Base-by-base conservation (phyloP, 768 basidiomycete genomes). In the Suillus decipiens region DNA sequence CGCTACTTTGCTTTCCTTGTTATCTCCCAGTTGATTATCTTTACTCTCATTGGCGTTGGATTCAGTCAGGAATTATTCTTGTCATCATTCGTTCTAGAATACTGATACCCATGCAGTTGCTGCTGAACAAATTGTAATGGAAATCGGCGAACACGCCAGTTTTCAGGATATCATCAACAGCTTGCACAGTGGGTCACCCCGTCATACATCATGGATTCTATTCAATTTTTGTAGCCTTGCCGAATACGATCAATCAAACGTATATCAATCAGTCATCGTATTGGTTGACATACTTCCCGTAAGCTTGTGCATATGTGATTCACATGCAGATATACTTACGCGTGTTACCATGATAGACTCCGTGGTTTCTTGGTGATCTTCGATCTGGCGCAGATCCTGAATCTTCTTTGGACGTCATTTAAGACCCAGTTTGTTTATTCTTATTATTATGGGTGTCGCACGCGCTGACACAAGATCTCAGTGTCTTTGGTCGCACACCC, bases 281-380 rank as follows among this genome's bases (percentile, higher is more conserved):
- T 76, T 96, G 94, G 93, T 78, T 96, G 58, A 96, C 93, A 4
- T 96, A 88, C 80, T 93, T 96, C 81, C 94, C 95, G 89, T 94
- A 73, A n/a, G 90, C 80, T 19, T 48, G 33, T 10, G 45, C 3
- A 50, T 53, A 54, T 64, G 28, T 24, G 54, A 41, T 61, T 48
- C 34, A 14, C 36, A 56, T 59, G 53, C 37, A 53, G 45, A 14
- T 45, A 39, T 58, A 17, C 63, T 69, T 37, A 71, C 41, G 51
- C 31, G 7, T 37, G 50, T 41, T 41, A 14, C 0, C 10, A 42
- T 33, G 39, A 36, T 47, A 93, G 92, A 8, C 81, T 99, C 42
- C 93, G 96, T 72, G 97, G 96, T 31, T 97, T 98, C 84, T 84
- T 99, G 47, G 90, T 87, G 11, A 81, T 98, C 61, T 99, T 99